phyloP scores from a whole-genome alignment of 805 yeast genomes.

The Wickerhamiella occidentalis region DNA sequence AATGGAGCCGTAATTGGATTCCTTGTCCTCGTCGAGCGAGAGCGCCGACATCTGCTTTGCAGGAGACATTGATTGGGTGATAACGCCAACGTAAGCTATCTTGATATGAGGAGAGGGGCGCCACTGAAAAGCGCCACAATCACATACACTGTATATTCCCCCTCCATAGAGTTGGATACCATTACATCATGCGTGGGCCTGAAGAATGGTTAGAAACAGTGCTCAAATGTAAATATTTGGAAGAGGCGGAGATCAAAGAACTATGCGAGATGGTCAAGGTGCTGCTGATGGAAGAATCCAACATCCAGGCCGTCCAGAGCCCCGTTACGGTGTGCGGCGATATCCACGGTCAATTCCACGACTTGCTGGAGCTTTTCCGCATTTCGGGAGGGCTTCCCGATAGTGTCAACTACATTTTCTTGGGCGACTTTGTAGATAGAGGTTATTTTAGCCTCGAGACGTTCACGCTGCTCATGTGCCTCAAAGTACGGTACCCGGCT shows the following conservation, averaged over 20 bases:
- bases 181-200: conserved; percentile 42
- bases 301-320: conserved; percentile 87
- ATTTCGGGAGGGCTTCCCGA: conserved; percentile 89
- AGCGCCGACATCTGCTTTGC: conserved; percentile 72
- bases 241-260: conserved; percentile 91
- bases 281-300: conserved; percentile 88
- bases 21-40: conserved; percentile 57
- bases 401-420: conserved; percentile 60
- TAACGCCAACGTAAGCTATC: conserved; percentile 1
- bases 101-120: no score
- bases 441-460: conserved; percentile 95
- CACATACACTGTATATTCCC: no score
- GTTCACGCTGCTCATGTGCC: conserved; percentile 82
- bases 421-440: conserved; percentile 95
- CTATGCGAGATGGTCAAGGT: conserved; percentile 92
- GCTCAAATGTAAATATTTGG: conserved; percentile 74
- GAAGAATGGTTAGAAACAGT: conserved; percentile 94
- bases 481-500: conserved; percentile 77
- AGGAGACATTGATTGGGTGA: conserved; percentile 11
- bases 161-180: no score
- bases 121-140: no score
- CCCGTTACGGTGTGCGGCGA: conserved; percentile 90
- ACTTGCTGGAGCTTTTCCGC: conserved; percentile 75
- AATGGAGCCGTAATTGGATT: conserved; percentile 65
- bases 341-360: conserved; percentile 97